These are phyloP conservation scores for Trametes meyenii DNA, from an alignment of 768 basidiomycete species.

Conservation along the genomic window DNA sequence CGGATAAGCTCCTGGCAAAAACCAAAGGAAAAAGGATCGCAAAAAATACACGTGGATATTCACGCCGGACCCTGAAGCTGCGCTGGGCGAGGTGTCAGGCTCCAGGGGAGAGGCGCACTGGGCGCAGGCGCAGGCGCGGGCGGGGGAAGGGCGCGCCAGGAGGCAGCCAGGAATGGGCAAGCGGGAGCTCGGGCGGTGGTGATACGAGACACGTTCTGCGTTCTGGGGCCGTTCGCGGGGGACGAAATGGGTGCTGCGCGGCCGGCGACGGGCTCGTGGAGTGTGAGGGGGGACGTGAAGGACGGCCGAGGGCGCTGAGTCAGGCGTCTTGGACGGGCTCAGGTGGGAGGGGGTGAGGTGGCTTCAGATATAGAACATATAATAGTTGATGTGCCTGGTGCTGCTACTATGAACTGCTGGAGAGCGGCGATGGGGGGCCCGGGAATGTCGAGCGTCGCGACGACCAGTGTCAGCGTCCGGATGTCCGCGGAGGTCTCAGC, in stretches of 20 bases:
- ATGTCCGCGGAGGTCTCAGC: neutral
- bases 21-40: neutral
- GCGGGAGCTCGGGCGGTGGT: neutral
- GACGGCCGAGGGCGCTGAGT: slow-evolving; percentile 4
- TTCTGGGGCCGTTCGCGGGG: slow-evolving; percentile 16
- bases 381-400: no score
- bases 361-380: no score
- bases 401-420: neutral
- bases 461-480: neutral
- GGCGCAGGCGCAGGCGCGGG: no score
- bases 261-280: neutral
- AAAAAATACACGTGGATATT: neutral
- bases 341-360: neutral
- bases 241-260: slow-evolving; percentile 10
- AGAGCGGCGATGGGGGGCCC: neutral
- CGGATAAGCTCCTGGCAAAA: slow-evolving; percentile 5
- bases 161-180: slow-evolving; percentile 6
- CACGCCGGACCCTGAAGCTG: neutral
- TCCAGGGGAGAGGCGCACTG: no score
- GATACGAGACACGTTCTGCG: slow-evolving; percentile 14
- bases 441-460: neutral
- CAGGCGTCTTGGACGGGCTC: no score
- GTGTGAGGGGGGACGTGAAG: neutral
- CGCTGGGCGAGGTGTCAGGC: neutral
- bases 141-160: slow-evolving; percentile 12